Evolutionary conservation across 2,329 filamentous ascomycete genomes (phyloP).

Genomic region (Fusarium temperatum): DNA sequence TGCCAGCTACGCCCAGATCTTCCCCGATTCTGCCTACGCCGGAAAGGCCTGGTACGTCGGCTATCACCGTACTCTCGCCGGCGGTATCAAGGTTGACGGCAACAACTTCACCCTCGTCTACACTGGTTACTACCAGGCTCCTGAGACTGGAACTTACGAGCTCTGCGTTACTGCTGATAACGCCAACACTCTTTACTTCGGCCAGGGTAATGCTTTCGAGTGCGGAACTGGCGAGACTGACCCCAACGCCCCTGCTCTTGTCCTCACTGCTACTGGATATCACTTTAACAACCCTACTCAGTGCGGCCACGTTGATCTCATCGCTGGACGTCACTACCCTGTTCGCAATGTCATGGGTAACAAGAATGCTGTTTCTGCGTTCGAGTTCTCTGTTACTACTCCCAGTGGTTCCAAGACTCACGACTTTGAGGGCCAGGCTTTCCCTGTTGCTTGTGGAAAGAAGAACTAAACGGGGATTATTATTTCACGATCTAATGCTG

Average conservation of each 20-base stretch:
- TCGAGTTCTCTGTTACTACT: not conserved
- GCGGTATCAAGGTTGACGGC: conserved; percentile 31
- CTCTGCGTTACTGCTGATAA: conserved; percentile 37
- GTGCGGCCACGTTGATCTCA: conserved; percentile 23
- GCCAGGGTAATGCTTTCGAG: conserved; percentile 31
- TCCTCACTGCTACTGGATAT: conserved; percentile 9
- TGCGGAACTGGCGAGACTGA: conserved; percentile 26
- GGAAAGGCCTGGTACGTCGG: not conserved
- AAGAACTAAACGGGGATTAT: not conserved
- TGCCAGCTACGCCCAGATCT: not conserved
- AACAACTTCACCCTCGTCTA: conserved; percentile 41
- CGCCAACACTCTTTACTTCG: conserved; percentile 36
- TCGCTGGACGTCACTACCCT: conserved; percentile 28
- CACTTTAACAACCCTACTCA: conserved; percentile 21
- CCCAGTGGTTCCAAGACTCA: not conserved
- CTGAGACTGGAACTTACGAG: conserved; percentile 23
- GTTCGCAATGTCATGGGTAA: conserved; percentile 36
- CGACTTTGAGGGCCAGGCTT: not conserved
- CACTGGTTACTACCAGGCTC: conserved; percentile 26
- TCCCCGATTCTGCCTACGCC: not conserved
- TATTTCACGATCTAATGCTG: not conserved
- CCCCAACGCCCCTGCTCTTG: not conserved
- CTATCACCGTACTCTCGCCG: not conserved
- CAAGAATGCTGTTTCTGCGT: conserved; percentile 1
- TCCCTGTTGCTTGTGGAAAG: not conserved